Evolutionary conservation across 192 early-diverging fungal genomes (phyloP), one percentile per base, ranked within the genome.

Genomic region (Tieghemiomyces parasiticus): DNA sequence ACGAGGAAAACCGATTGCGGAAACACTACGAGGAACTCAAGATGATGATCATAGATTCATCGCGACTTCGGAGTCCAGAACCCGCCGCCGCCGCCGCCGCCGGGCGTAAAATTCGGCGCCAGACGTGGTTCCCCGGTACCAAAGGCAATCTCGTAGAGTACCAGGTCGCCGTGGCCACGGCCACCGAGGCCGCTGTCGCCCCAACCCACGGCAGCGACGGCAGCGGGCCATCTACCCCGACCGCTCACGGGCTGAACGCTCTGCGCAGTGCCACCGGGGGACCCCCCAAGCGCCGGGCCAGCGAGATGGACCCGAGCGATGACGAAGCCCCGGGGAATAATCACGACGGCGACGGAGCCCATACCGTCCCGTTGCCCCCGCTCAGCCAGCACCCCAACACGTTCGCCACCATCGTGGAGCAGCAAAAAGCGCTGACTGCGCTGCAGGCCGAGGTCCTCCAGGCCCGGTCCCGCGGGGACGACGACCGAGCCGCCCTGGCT

Each of bases 101-200:
- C 22, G 46, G 45, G 4, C n/a, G 50, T 25, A 51, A 8, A 14
- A 33, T 61, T 22, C 74, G 74, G 20, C 61, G 74, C 13, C 74
- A 76, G 58, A 76, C 74, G 10, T 76, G 74, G 74, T 71, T 73
- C 45, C 62, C 71, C 0, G 74, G 74, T 9, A 61, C 69, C 2
- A 68, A 66, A 29, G 54, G 59, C 26, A 29, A 59, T 6, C 26
- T 59, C 24, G 33, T 34, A 29, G 24, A 28, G 16, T 32, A 54
- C 10, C 52, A 29, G 13, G 28, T 30, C 20, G 32, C 52, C 32
- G 28, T 20, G 1, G 52, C 52, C 19, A n/a, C 19, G 52, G 46
- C 46, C 46, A 24, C 25, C n/a, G n/a, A n/a, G n/a, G n/a, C n/a
- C n/a, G n/a, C n/a, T n/a, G n/a, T n/a, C n/a, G n/a, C n/a, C n/a